phyloP scores from a whole-genome alignment of 345 rosid genomes.

The Sonneratia alba region DNA sequence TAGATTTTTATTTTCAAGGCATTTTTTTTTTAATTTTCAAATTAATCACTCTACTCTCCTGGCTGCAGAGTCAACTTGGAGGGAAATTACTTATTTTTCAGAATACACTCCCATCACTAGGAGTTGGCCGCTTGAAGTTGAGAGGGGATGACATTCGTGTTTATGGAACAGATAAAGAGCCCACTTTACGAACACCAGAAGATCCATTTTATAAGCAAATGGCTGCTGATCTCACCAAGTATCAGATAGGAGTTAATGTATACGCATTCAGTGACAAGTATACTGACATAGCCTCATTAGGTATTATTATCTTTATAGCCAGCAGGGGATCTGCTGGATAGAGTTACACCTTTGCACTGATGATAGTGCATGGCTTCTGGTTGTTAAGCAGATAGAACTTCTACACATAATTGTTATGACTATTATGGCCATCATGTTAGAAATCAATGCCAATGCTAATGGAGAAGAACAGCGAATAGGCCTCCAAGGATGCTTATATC shows the following conservation, averaged over 20 bases:
- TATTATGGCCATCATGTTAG: not conserved
- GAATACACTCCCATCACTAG: constrained; percentile 90
- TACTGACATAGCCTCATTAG: constrained; percentile 91
- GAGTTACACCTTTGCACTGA: not conserved
- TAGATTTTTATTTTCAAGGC: not conserved
- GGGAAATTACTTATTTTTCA: constrained; percentile 90
- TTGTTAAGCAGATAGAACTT: not conserved
- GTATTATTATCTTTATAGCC: constrained; percentile 34
- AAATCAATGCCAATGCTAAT: not conserved
- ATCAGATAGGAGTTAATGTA: constrained; percentile 82
- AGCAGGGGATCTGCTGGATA: not conserved
- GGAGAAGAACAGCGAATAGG: not conserved
- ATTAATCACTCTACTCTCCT: not conserved
- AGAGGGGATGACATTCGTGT: constrained; percentile 92
- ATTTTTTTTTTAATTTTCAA: not conserved
- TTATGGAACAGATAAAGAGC: constrained; percentile 95
- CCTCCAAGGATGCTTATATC: not conserved
- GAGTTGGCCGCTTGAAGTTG: constrained; percentile 85
- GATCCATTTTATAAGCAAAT: constrained; percentile 92
- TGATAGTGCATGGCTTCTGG: not conserved
- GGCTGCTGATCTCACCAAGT: constrained; percentile 99
- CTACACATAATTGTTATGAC: not conserved
- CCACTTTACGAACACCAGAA: constrained; percentile 72
- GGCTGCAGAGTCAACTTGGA: constrained; percentile 74
- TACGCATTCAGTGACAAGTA: constrained; percentile 90